Evolutionary conservation across 2,329 filamentous ascomycete species (phyloP).

Genomic region (Geosmithia flava): DNA sequence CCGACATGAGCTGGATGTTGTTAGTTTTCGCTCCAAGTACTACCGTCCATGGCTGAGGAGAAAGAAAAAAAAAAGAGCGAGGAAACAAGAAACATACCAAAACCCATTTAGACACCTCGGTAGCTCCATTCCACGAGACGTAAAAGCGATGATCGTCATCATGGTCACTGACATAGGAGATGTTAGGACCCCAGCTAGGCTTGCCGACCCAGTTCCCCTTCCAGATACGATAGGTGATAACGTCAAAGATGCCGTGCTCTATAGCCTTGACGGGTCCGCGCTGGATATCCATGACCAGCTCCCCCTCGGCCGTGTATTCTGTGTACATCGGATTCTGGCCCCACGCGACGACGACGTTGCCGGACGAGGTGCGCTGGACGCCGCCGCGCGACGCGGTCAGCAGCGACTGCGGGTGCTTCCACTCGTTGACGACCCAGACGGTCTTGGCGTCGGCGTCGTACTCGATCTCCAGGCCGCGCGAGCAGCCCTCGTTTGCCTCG

Average conservation of each 20-base stretch:
- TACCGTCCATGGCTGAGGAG: no score
- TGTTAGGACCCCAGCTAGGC: constrained; percentile 14
- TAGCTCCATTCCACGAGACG: constrained; percentile 18
- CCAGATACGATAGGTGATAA: constrained; percentile 14
- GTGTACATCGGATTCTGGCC: constrained; percentile 14
- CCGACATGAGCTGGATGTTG: constrained; percentile 1
- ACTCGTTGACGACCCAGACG: constrained; percentile 13
- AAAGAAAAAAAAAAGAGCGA: no score
- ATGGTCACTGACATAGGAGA: constrained; percentile 8
- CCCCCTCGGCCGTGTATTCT: constrained; percentile 13
- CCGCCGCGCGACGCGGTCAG: constrained; percentile 13
- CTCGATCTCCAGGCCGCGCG: constrained; percentile 14
- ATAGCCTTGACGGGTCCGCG: constrained; percentile 5
- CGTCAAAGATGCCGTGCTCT: constrained; percentile 9
- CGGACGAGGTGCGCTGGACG: constrained; percentile 11
- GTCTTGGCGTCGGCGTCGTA: constrained; percentile 14
- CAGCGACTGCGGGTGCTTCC: constrained; percentile 12
- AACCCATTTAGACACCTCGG: constrained; percentile 13
- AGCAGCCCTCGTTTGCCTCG: constrained; percentile 4
- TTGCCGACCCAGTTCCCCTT: constrained; percentile 13
- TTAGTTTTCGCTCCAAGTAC: not conserved
- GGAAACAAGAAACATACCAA: constrained; percentile 9
- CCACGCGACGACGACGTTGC: constrained; percentile 14
- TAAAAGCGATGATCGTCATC: constrained; percentile 10
- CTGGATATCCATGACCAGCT: constrained; percentile 11